Conservation (phyloP, 2,329 filamentous ascomycete genomes). For the Sporothrix brunneoviolacea region DNA sequence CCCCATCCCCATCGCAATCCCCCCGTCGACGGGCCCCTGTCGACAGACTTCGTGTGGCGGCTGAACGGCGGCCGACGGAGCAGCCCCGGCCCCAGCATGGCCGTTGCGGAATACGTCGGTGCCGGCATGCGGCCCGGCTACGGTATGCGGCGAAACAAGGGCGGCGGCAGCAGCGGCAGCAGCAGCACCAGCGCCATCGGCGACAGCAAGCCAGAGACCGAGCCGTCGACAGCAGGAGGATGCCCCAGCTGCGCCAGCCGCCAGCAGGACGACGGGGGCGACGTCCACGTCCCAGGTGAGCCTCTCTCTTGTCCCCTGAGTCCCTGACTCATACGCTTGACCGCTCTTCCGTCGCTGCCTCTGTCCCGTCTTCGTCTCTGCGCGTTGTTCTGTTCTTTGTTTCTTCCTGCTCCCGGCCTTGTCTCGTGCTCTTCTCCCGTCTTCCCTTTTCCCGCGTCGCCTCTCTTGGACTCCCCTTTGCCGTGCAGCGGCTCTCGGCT, state of each 20-base stretch:
- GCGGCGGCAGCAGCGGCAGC: neutral
- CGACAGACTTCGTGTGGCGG: too few species aligned
- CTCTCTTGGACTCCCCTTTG: too few species aligned
- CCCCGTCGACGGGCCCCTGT: too few species aligned
- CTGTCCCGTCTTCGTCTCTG: neutral
- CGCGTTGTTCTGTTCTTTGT: neutral
- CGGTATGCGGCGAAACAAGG: constrained; percentile 1
- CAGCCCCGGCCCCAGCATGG: neutral
- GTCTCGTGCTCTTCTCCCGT: too few species aligned
- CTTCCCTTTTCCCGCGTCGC: too few species aligned
- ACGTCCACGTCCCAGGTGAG: neutral
- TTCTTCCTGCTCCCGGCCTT: too few species aligned
- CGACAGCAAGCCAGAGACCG: neutral
- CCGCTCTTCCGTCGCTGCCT: neutral
- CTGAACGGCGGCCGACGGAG: too few species aligned
- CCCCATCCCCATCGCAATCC: neutral
- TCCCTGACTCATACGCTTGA: neutral
- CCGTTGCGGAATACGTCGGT: constrained; percentile 4
- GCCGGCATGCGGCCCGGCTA: constrained; percentile 13
- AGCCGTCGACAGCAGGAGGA: neutral
- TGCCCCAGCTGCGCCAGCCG: constrained; percentile 9
- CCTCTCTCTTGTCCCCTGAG: neutral
- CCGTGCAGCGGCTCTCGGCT: too few species aligned
- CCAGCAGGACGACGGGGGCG: constrained; percentile 1
- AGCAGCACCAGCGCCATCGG: neutral